Base-by-base conservation (phyloP, 805 yeast species). In the Starmerella gropengiesseri region DNA sequence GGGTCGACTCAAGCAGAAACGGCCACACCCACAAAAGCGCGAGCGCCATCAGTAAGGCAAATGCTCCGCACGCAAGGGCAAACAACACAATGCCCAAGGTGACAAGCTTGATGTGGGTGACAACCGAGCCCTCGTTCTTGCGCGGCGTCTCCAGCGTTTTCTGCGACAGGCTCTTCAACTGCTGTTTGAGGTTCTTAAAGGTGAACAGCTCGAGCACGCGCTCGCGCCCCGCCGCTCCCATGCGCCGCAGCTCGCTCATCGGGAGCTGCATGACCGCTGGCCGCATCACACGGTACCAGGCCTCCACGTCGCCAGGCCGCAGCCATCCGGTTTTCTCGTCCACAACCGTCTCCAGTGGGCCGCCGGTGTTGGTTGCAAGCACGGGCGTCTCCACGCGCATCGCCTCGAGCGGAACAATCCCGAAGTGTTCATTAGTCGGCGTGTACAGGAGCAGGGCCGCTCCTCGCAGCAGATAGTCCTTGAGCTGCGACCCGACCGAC, bases 381-480 rank as follows among this genome's bases (percentile, higher is more conserved):
- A 87, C 95, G 0, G 94, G 85, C 0, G 79, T 78, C 22, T 82
- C 80, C 44, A 74, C 68, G 36, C 79, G 70, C 96, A 91, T 87
- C 11, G 95, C 87, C 59, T 91, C 98, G 13, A 91, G 69, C 1
- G 99, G 99, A 8, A 91, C 99, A 50, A 91, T 91, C 12, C 99
- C 99, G 58, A 91, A 91, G 63, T 91, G 99, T 60, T 91, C 98
- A 54, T 72, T 73, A 0, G 81, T 69, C 3, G 99, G 98, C 0
- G 99, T 91, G 58, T 91, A 91, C 34, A 87, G 62, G 18, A 91
- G 67, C 43, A 81, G 52, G 36, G 71, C 69, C 2, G 87, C 69
- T 8, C 66, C 60, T 29, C 69, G 59, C 26, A 91, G 63, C 21
- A 91, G 67, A 2, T 70, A 64, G 57, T 69, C 77, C 61, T 85